Base-by-base conservation (phyloP, 2,329 filamentous ascomycete genomes). In the Peltaster fructicola region DNA sequence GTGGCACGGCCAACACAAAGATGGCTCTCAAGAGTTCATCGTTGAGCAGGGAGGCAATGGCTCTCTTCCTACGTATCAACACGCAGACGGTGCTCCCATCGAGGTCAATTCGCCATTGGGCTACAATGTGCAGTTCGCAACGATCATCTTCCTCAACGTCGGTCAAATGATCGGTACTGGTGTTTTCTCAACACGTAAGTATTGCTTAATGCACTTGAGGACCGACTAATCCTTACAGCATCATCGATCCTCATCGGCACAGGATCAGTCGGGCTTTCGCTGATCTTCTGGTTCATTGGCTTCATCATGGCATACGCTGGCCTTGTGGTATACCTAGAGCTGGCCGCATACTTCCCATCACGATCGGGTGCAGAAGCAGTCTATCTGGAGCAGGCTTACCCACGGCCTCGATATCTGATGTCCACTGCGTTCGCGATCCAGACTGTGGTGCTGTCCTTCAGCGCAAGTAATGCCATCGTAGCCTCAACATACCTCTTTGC, bases 371-470 rank as follows among this genome's bases (percentile, higher is more conserved):
- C 63, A 0, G 68, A 77, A 37, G 70, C 73, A 0, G 71, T 73
- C 0, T 77, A 74, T 35, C 56, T 77, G 0, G 72, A 77, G 35
- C 72, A 77, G 38, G 65, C 68, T 0, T 78, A 63, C 33, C 70
- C 70, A 1, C 57, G 67, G 1, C 73, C 72, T 0, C 62, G 57
- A 27, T 72, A 68, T 39, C 59, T 77, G 31, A 66, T 77, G 23
- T 68, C 71, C 0, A 65, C 66, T 0, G 56, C 67, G 0, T 77
- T 72, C 40, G 72, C 72, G 0, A 61, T 73, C 3, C 66, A 72
- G 39, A 60, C 62, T 0, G 66, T 76, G 2, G 43, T 72, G 1
- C 48, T 77, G 3, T 73, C 71, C 0, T 77, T 76, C 34, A 67
- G 64, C 33, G 72, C 67, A 35, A 65, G 67, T 19, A 76, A 77